Base-by-base conservation (phyloP, 345 rosid genomes). In the Pugionium cornutum region DNA sequence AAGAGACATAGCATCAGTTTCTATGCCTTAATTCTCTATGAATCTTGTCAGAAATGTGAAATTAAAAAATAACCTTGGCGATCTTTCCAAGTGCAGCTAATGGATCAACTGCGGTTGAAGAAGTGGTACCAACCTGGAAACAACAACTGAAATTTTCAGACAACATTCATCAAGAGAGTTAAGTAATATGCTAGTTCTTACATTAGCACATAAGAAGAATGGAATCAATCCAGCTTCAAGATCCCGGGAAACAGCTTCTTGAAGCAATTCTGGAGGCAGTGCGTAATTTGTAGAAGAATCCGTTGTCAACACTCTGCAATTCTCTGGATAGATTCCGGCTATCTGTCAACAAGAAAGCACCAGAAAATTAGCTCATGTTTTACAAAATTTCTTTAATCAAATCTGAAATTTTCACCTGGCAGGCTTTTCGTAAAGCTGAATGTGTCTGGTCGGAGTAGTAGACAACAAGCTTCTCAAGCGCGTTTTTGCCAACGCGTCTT, bases 391-490 rank as follows among this genome's bases (percentile, higher is more conserved):
- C n/a, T 57, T 2, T 30, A 50, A 52, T 25, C 1, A 4, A 26
- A 11, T 39, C 3, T 57, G 47, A 48, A 42, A 33, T 2, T 30
- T 72, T 34, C 68, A 92, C 96, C 96, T 87, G 92, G 69, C 95
- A 89, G 40, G 96, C 96, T 72, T 92, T 92, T 44, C 83, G 89
- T 32, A 89, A 50, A 53, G 95, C 78, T 42, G 95, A 82, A 75
- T 92, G 96, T 67, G 96, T 87, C 75, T 92, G 98, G 78, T 92
- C 91, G 53, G 98, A 92, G 35, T 75, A 80, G 54, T 92, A 92
- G 49, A 83, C 89, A 54, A 89, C 92, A 47, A 92, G 95, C 82
- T 87, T 89, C 62, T 56, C 71, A 54, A 89, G 87, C 18, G 86
- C 71, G 61, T 63, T 66, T 78, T 81, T 87, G 44, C 95, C 96